Base-by-base conservation (phyloP, 495 filamentous ascomycete species). In the Delitschia confertaspora region DNA sequence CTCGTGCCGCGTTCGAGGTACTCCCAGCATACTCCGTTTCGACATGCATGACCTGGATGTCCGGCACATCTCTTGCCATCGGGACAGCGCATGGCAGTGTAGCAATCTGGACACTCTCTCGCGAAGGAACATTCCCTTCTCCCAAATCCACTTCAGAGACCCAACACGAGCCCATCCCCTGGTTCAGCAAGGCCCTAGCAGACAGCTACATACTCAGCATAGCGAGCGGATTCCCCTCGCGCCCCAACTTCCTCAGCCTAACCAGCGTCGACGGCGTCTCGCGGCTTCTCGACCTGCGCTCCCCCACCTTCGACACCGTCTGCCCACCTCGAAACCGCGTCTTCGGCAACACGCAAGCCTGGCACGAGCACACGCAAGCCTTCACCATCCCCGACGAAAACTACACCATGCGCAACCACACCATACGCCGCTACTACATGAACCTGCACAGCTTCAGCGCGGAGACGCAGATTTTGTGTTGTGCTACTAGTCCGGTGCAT, bases 41-140 rank as follows among this genome's bases (percentile, higher is more conserved):
- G 51, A 79, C 78, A 9, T 75, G 68, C 46, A 39, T 83, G 25
- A 58, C 69, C 38, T 85, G 80, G 80, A 61, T 82, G 17, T 80
- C 78, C 3, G 60, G 66, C 7, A 74, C 65, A 33, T 65, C 74
- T 33, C 64, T 85, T 37, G 74, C 73, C n/a, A 71, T 73, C 11
- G 77, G 76, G 22, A 76, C 71, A 37, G 69, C 77, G n/a, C 73
- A 75, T 45, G 81, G 81, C 20, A 72, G 62, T 43, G 65, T 82
- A 10, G 73, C 70, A 2, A 59, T 77, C 36, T 84, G 71, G 70
- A 55, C 74, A 78, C 39, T 59, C 47, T 13, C 56, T 14, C 49
- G 27, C 13, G 19, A 24, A 6, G 20, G 43, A 13, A 59, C 61
- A 6, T 47, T 53, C 20, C 30, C 36, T 13, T n/a, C 31, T 27